Evolutionary conservation across 768 basidiomycete genomes (phyloP), one percentile per base, ranked within the genome.

Genomic region (Paxillus rubicundulus): DNA sequence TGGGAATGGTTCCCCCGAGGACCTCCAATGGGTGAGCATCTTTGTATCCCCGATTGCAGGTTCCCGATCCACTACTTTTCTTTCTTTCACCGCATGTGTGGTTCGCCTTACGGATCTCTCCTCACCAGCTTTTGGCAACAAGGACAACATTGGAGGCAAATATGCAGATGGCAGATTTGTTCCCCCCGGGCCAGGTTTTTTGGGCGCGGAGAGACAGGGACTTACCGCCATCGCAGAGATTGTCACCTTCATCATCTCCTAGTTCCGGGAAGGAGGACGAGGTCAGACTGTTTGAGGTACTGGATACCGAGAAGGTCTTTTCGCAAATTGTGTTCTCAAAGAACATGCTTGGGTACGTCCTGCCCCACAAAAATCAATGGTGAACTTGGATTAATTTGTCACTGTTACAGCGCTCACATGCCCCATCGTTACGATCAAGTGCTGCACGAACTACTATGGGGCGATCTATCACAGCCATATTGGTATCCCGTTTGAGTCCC

Each of bases 101-200:
- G 47, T 32, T 3, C 33, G 55, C 37, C 6, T n/a, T 16, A 37
- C 38, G 44, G 47, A 34, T 3, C 33, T 55, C 37, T 17, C 10
- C 10, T 10, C 16, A 20, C 43, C 50, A 92, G 90, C 89, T 92
- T 61, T 73, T 92, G 36, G 80, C 88, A 0, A 79, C 87, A 52
- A 82, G 90, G 41, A 92, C 89, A 74, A 91, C 89, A 3, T 77
- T 92, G 0, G 88, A 92, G 65, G 89, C 89, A 41, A 90, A 88
- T 53, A 92, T 92, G 89, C 79, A 82, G 45, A 80, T 77, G 73
- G 71, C 81, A 3, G 77, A 84, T 57, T 77, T 89, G 65, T 90
- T 81, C 55, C 89, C 89, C 12, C 86, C 90, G 0, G 90, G 89
- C 3, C 78, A 83, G 8, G 83, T 92, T 14, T 75, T 89, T 30